A percentile compares a stretch with the other conserved stretches of the same genome.
phyloP scores from a whole-genome alignment of 768 basidiomycete species.

The Suillus weaverae region DNA sequence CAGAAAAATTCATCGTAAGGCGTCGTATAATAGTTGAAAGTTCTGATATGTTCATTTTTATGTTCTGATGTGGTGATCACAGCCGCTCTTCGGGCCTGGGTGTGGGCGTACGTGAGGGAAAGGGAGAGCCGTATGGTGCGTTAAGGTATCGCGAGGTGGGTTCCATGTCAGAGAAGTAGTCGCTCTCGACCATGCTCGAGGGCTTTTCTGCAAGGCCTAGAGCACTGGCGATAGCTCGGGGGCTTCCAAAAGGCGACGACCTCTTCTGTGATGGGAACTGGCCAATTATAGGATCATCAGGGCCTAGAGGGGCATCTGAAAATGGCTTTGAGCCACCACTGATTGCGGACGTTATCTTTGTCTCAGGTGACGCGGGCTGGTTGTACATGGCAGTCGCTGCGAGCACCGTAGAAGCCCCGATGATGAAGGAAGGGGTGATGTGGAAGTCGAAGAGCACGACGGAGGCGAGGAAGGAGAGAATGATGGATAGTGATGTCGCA shows the following conservation, averaged over 20 bases:
- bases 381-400: conserved; percentile 96
- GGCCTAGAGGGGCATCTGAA: conserved; percentile 45
- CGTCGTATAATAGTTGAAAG: conserved; percentile 31
- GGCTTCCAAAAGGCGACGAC: conserved; percentile 50
- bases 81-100: conserved; percentile 37
- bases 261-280: conserved; percentile 48
- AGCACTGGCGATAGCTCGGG: conserved; percentile 50
- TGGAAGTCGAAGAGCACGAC: conserved; percentile 89
- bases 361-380: conserved; percentile 51
- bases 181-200: conserved; percentile 25
- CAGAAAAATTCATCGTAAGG: conserved; percentile 32
- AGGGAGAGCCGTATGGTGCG: conserved; percentile 51
- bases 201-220: conserved; percentile 41
- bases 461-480: conserved; percentile 91
- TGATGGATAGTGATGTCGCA: conserved; percentile 91
- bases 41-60: conserved; percentile 18
- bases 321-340: conserved; percentile 35
- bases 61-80: conserved; percentile 22
- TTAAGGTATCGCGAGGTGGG: conserved; percentile 47
- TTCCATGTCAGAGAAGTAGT: conserved; percentile 41
- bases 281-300: conserved; percentile 60
- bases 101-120: conserved; percentile 49
- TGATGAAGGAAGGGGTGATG: conserved; percentile 83
- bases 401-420: conserved; percentile 85
- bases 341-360: conserved; percentile 30